A percentile compares a stretch with the other conserved stretches of the same genome.
phyloP scores from a whole-genome alignment of 495 filamentous ascomycete species.

The Neurospora hispaniola region DNA sequence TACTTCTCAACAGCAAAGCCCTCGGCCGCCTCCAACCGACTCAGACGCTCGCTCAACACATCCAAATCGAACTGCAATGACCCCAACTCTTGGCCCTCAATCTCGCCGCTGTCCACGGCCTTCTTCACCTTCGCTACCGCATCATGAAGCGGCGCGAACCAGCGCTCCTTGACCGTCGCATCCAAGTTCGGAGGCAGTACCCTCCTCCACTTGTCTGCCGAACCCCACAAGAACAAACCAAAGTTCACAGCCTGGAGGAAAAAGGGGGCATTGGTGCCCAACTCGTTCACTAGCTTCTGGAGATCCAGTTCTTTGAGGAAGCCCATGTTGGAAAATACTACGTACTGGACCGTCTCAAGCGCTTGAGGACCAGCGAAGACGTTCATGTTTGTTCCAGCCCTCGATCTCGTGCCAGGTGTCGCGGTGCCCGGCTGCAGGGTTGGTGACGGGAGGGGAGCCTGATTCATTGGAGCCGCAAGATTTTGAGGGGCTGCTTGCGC shows the following conservation, averaged over 20 bases:
- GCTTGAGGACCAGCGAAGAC: conserved; percentile 49
- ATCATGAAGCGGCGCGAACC: conserved; percentile 40
- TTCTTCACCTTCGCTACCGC: conserved; percentile 32
- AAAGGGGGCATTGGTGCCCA: conserved; percentile 29
- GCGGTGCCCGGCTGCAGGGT: conserved; percentile 6
- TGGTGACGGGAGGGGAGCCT: background rate
- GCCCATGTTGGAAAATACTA: conserved; percentile 30
- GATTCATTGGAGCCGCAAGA: background rate
- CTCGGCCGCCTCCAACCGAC: conserved; percentile 10
- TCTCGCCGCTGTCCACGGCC: conserved; percentile 17
- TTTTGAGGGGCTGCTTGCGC: conserved; percentile 4
- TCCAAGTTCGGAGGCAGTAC: conserved; percentile 31
- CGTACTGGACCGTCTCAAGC: conserved; percentile 35
- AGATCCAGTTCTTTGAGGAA: conserved; percentile 17
- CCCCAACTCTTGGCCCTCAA: conserved; percentile 11
- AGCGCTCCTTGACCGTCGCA: conserved; percentile 39
- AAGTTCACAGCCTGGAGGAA: conserved; percentile 39
- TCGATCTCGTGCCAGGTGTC: conserved; percentile 15
- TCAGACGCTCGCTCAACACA: conserved; percentile 28
- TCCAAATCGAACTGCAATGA: conserved; percentile 21
- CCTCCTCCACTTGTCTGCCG: conserved; percentile 24
- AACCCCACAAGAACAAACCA: conserved; percentile 39
- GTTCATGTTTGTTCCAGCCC: conserved; percentile 19
- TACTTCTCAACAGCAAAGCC: conserved; percentile 8
- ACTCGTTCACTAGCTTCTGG: conserved; percentile 20